Conservation (phyloP, 1,284 basidiomycete genomes). For the Agaricales sp. region DNA sequence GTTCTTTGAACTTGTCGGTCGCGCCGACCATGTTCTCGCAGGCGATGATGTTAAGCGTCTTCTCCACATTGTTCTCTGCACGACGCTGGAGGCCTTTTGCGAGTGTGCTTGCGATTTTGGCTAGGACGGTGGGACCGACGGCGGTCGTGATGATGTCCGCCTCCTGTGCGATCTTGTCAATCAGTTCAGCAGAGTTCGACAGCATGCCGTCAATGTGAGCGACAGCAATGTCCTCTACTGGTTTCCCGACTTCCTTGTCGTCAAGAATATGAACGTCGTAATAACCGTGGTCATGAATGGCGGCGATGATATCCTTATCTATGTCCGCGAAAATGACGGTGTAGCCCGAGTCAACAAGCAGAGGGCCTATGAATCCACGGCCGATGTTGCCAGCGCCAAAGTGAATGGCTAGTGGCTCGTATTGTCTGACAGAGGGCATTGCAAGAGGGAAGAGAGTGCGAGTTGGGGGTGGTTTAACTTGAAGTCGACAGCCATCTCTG, state of each 20-base stretch:
- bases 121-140: background rate
- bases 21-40: conserved; percentile 2
- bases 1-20: background rate
- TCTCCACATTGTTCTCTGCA: background rate
- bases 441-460: background rate
- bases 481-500: too few relatives aligned
- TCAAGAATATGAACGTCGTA: background rate
- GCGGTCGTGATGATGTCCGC: background rate
- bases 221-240: background rate
- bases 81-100: background rate
- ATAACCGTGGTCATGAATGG: background rate
- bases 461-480: too few relatives aligned
- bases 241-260: background rate
- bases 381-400: conserved; percentile 2
- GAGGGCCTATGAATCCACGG: background rate
- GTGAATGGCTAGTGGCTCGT: background rate
- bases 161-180: conserved; percentile 3
- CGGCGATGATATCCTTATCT: background rate
- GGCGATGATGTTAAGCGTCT: background rate
- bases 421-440: background rate
- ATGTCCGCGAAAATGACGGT: background rate
- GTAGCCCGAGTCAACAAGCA: background rate
- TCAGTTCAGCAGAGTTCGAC: background rate
- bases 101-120: background rate
- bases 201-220: background rate